Evolutionary conservation across 805 yeast species (phyloP).

Genomic region (Maudiozyma serrabonitensis): DNA sequence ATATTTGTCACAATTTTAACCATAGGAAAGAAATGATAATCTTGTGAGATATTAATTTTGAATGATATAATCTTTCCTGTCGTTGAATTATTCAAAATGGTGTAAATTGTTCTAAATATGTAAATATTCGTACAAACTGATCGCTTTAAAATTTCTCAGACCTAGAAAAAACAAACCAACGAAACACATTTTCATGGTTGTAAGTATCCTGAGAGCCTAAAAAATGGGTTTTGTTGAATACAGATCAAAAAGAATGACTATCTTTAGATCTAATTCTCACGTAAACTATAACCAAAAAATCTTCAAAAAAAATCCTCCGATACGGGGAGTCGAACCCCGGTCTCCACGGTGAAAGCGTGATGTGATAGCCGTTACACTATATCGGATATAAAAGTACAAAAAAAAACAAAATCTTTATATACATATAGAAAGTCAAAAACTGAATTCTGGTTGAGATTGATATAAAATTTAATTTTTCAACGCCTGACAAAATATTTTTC

Average conservation of each 20-base stretch:
- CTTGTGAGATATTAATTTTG: no score
- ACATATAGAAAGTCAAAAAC: no score
- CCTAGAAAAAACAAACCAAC: not conserved
- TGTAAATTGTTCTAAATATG: not conserved
- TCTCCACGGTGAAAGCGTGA: constrained; percentile 8
- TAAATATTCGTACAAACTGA: not conserved
- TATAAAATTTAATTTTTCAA: no score
- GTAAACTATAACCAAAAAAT: not conserved
- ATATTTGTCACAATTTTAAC: no score
- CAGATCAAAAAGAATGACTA: not conserved
- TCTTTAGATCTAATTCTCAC: no score
- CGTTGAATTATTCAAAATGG: not conserved
- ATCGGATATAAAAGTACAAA: not conserved
- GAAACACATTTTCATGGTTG: no score
- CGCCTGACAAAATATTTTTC: no score
- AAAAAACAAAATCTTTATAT: not conserved
- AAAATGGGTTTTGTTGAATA: not conserved
- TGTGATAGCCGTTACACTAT: constrained; percentile 8
- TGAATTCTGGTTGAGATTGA: no score
- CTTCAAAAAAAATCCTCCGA: constrained; percentile 2
- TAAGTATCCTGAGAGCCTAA: no score
- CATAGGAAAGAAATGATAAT: no score
- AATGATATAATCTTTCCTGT: not conserved
- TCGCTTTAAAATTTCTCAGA: not conserved
- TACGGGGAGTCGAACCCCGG: constrained; percentile 8